Conservation (phyloP, 2,329 filamentous ascomycete genomes). For the Cryphonectria radicalis region DNA sequence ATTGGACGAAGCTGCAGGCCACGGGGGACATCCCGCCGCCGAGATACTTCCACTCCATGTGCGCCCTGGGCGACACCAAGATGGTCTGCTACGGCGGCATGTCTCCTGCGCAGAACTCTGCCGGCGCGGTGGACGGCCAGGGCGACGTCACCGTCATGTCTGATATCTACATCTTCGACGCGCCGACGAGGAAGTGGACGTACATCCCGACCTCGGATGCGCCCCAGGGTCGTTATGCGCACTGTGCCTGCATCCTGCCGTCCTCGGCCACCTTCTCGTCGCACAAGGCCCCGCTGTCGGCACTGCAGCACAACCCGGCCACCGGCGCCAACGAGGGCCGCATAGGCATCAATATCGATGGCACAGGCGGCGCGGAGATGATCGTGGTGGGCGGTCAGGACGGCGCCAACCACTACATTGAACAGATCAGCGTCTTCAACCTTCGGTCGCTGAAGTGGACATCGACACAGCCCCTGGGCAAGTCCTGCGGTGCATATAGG, state of each 20-base stretch:
- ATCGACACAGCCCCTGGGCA: slow-evolving; percentile 81
- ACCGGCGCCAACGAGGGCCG: slow-evolving; percentile 84
- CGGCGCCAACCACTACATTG: slow-evolving; percentile 97
- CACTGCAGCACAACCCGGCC: slow-evolving; percentile 86
- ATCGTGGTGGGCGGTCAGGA: slow-evolving; percentile 96
- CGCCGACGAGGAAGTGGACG: slow-evolving; percentile 81
- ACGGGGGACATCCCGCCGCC: slow-evolving; percentile 85
- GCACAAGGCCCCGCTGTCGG: slow-evolving; percentile 79
- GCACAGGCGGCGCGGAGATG: slow-evolving; percentile 93
- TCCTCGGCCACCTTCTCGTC: slow-evolving; percentile 89
- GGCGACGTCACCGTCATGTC: slow-evolving; percentile 96
- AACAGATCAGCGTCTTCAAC: slow-evolving; percentile 98
- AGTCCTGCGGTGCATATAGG: slow-evolving; percentile 94
- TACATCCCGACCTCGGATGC: slow-evolving; percentile 79
- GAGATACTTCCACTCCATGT: slow-evolving; percentile 97
- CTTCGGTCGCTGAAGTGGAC: slow-evolving; percentile 95
- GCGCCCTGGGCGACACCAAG: slow-evolving; percentile 90
- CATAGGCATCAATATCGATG: slow-evolving; percentile 87
- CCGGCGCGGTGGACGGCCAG: slow-evolving; percentile 58
- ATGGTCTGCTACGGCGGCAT: slow-evolving; percentile 98
- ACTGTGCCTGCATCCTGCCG: slow-evolving; percentile 90
- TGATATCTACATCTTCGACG: slow-evolving; percentile 94
- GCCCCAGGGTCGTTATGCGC: slow-evolving; percentile 93
- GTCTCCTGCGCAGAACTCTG: slow-evolving; percentile 72
- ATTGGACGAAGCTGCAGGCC: slow-evolving; percentile 90